Percentiles rank a stretch among this genome's conserved stretches.
Evolutionary conservation across 2,329 filamentous ascomycete genomes (phyloP).

Genomic region (Parastagonospora avenae): DNA sequence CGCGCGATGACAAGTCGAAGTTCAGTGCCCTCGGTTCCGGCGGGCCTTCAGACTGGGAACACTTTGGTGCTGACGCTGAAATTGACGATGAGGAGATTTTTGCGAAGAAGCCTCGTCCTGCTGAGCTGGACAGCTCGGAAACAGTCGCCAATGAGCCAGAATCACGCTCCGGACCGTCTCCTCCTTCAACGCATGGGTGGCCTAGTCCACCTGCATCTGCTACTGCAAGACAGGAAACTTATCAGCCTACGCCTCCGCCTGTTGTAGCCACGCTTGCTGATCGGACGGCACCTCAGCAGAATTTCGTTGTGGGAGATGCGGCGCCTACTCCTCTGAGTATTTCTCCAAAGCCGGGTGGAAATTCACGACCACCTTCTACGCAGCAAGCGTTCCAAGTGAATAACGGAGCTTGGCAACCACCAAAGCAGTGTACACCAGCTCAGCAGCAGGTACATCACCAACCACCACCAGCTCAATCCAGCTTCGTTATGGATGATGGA

Average conservation of each 20-base stretch:
- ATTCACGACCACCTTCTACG: conserved; percentile 12
- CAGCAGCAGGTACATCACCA: conserved; percentile 21
- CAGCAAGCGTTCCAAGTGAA: conserved; percentile 31
- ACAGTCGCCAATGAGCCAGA: conserved; percentile 22
- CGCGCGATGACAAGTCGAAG: conserved; percentile 32
- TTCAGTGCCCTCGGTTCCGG: conserved; percentile 42
- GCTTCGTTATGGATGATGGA: conserved; percentile 19
- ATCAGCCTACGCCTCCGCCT: conserved; percentile 41
- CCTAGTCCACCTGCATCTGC: conserved; percentile 36
- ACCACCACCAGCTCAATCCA: conserved; percentile 18
- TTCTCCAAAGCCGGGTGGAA: conserved; percentile 23
- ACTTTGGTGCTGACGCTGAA: conserved; percentile 38
- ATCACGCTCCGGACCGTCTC: conserved; percentile 21
- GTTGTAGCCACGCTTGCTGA: conserved; percentile 21
- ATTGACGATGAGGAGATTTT: conserved; percentile 45
- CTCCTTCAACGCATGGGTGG: conserved; percentile 35
- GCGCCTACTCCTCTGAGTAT: conserved; percentile 20
- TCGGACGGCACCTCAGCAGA: conserved; percentile 19
- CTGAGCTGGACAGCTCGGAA: conserved; percentile 35
- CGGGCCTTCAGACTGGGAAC: conserved; percentile 47
- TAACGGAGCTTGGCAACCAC: conserved; percentile 24
- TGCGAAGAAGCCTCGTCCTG: conserved; percentile 28
- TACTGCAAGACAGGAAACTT: conserved; percentile 25
- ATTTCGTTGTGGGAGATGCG: conserved; percentile 27
- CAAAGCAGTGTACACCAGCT: conserved; percentile 20